Conservation (phyloP, 108 stramenopile genomes). For the Schizochytrium sp. region DNA sequence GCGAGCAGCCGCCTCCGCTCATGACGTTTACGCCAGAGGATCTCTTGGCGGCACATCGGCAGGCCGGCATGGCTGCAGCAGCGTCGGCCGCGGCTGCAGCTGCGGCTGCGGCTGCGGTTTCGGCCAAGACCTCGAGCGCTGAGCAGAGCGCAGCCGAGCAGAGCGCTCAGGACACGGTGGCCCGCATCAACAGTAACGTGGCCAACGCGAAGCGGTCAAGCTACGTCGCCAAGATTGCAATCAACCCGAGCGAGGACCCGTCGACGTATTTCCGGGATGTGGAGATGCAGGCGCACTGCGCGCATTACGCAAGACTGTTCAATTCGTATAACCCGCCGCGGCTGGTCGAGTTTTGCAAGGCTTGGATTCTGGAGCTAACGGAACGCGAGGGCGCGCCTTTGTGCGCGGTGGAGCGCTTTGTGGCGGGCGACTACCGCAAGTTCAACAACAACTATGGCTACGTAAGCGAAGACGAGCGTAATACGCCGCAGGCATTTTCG, state of each 20-base stretch:
- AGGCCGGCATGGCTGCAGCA: neutral
- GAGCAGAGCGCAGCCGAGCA: neutral
- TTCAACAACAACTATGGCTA: conserved; percentile 10
- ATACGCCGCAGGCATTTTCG: conserved; percentile 19
- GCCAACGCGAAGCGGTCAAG: neutral
- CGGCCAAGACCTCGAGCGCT: neutral
- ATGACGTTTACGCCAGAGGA: neutral
- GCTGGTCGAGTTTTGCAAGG: conserved; percentile 6
- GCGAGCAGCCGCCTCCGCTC: neutral
- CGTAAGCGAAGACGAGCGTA: neutral
- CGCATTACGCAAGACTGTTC: neutral
- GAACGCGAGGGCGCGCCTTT: neutral
- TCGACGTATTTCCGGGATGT: conserved; percentile 12
- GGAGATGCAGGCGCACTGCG: conserved; percentile 12
- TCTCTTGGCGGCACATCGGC: neutral
- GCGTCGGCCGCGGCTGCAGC: neutral
- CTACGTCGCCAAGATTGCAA: conserved; percentile 9
- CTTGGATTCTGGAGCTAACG: neutral
- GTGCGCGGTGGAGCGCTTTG: neutral
- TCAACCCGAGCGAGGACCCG: conserved; percentile 2
- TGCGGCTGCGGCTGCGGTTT: neutral
- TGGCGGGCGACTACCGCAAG: neutral
- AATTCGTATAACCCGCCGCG: conserved; percentile 3
- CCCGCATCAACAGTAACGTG: neutral
- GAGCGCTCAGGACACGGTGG: neutral